These are phyloP conservation scores for Neurospora cerealis DNA, from an alignment of 495 filamentous ascomycete species.

Conservation along the genomic window DNA sequence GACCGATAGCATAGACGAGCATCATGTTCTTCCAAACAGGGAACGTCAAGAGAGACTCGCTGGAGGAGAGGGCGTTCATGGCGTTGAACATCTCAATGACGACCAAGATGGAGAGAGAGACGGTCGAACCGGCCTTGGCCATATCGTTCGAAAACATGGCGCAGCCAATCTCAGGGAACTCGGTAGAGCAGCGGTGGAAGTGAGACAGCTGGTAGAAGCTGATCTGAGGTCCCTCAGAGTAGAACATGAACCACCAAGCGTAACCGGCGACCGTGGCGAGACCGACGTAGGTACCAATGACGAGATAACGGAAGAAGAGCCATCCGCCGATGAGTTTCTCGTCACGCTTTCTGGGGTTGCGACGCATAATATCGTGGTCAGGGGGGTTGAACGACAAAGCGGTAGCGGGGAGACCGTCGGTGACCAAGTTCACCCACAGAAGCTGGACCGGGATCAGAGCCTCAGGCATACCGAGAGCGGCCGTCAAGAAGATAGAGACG, in stretches of 20 bases:
- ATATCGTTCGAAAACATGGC: conserved; percentile 86
- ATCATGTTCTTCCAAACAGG: conserved; percentile 96
- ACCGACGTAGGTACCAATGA: conserved; percentile 92
- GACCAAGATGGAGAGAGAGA: conserved; percentile 83
- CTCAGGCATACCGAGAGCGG: conserved; percentile 94
- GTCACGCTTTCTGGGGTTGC: conserved; percentile 81
- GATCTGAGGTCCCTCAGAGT: conserved; percentile 85
- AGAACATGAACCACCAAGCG: conserved; percentile 99
- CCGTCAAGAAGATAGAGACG: conserved; percentile 97
- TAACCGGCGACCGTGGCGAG: conserved; percentile 94
- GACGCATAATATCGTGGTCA: conserved; percentile 94
- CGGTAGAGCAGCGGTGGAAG: conserved; percentile 82
- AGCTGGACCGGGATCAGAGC: conserved; percentile 96
- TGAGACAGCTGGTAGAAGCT: conserved; percentile 84
- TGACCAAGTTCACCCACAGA: conserved; percentile 98
- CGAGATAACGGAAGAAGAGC: conserved; percentile 96
- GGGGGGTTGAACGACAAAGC: conserved; percentile 96
- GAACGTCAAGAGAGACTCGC: conserved; percentile 87
- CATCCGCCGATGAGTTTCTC: conserved; percentile 87
- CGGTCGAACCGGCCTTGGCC: conserved; percentile 87
- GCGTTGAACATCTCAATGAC: conserved; percentile 99
- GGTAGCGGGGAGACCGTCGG: conserved; percentile 93
- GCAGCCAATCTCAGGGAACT: conserved; percentile 89
- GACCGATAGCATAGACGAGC: conserved; percentile 82
- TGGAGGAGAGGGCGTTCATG: conserved; percentile 95